These are phyloP conservation scores for Candida glucosophila DNA, from an alignment of 1,139 yeast genomes.

Conservation along the genomic window DNA sequence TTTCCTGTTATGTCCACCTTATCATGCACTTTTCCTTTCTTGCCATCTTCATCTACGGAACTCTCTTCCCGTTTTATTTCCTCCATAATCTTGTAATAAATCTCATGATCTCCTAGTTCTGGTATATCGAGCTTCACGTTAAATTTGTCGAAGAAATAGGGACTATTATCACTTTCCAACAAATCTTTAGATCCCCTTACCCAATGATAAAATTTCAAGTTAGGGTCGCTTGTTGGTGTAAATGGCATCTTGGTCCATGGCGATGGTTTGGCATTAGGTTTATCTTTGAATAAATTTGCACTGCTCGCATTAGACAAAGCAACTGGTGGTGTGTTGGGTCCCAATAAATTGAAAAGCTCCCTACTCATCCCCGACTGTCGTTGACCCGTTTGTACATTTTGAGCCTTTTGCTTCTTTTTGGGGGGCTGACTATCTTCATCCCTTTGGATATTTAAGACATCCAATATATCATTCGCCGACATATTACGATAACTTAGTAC, in stretches of 20 bases:
- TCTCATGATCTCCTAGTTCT: conserved; percentile 51
- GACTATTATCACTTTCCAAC: conserved; percentile 30
- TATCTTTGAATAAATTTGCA: conserved; percentile 51
- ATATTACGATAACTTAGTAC: conserved; percentile 9
- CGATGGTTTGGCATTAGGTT: conserved; percentile 59
- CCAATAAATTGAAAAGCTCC: conserved; percentile 78
- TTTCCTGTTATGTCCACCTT: conserved; percentile 6
- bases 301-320: conserved; percentile 40
- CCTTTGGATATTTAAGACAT: conserved; percentile 61
- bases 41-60: conserved; percentile 6
- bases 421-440: conserved; percentile 29
- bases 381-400: conserved; percentile 13
- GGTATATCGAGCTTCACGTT: conserved; percentile 69
- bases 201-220: conserved; percentile 66
- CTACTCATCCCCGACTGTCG: conserved; percentile 79
- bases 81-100: conserved; percentile 45
- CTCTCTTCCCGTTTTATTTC: conserved; percentile 17
- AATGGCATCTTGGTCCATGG: conserved; percentile 77
- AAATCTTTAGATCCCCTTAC: conserved; percentile 63
- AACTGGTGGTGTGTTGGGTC: conserved; percentile 89
- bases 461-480: conserved; percentile 63
- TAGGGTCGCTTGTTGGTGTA: conserved; percentile 42
- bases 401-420: conserved; percentile 29
- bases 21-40: conserved; percentile 5
- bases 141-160: conserved; percentile 70